These are phyloP conservation scores for Backusella circina DNA, from an alignment of 192 early-diverging fungal genomes.

Conservation along the genomic window DNA sequence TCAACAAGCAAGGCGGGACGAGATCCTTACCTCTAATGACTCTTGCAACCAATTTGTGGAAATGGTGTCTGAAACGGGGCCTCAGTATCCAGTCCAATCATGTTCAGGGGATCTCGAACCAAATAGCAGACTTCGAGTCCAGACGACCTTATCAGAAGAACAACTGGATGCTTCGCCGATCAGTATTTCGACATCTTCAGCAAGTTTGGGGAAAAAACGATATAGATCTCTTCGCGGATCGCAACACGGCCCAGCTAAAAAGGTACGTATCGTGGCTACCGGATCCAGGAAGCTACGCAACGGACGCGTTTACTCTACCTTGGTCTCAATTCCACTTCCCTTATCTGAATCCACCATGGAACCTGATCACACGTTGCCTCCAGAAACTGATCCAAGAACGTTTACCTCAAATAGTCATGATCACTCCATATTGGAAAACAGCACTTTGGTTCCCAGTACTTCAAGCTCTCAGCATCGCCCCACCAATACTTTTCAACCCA, in stretches of 20 bases:
- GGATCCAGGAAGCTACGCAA: neutral
- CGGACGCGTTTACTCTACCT: constrained; percentile 11
- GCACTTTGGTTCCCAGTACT: constrained; percentile 29
- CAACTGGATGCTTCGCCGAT: constrained; percentile 11
- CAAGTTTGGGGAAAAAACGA: constrained; percentile 11
- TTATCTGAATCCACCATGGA: constrained; percentile 31
- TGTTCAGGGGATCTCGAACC: neutral
- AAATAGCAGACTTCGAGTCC: constrained; percentile 20
- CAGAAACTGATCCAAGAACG: constrained; percentile 12
- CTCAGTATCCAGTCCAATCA: neutral
- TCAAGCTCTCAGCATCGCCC: neutral
- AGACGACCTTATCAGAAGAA: constrained; percentile 8
- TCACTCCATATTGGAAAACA: constrained; percentile 23
- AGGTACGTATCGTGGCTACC: constrained; percentile 29
- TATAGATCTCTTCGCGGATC: constrained; percentile 32
- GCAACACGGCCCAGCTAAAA: neutral
- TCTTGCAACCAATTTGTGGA: neutral
- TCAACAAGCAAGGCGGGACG: constrained; percentile 7
- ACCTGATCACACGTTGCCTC: constrained; percentile 14
- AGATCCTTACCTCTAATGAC: neutral
- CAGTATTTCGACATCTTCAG: neutral
- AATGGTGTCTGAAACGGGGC: neutral
- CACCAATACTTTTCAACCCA: neutral
- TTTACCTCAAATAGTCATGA: constrained; percentile 13
- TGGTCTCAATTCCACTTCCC: constrained; percentile 18